Evolutionary conservation across 1,139 yeast species (phyloP), one percentile per base, ranked within the genome.

Genomic region (Maudiozyma humilis): DNA sequence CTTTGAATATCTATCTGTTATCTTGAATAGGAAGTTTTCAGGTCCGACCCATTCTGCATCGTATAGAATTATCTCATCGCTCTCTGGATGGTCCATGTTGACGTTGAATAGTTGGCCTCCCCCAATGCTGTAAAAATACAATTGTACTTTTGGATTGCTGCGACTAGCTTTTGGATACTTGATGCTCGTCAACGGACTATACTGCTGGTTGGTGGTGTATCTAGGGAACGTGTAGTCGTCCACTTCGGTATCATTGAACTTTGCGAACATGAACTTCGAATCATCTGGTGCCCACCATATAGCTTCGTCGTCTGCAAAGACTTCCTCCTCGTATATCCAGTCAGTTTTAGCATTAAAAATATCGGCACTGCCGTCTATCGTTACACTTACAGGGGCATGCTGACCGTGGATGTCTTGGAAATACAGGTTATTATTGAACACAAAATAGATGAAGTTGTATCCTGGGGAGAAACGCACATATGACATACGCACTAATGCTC

Each of bases 311-410:
- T 71, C 67, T 0, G 75, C 71, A 4, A 82, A 62, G 0, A 91
- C 88, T 57, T 93, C 98, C 56, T 93, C 98, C 61, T 91, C 98
- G 59, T 91, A 91, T 0, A 91, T 86, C 98, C 98, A 91, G 57
- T 91, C 98, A 0, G 96, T 83, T 49, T 78, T 82, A 0, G 95
- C 99, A 58, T 91, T 87, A 54, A 79, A 76, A n/a, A 86, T 69
- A 38, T 73, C 65, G 0, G 62, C 62, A 4, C 82, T 74, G 0
- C 96, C 96, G 55, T 79, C 88, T 2, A 56, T 47, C 0, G 97
- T 87, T 12, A 91, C 65, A 54, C 69, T 73, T 49, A 67, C 71
- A 60, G 71, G 39, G 64, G 66, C 49, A 64, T 72, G 49, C 65
- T 56, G 43, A 60, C 54, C 50, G 68, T 73, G 62, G 4, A 43